Evolutionary conservation across 768 basidiomycete genomes (phyloP).

Genomic region (Termitomyces sp.): DNA sequence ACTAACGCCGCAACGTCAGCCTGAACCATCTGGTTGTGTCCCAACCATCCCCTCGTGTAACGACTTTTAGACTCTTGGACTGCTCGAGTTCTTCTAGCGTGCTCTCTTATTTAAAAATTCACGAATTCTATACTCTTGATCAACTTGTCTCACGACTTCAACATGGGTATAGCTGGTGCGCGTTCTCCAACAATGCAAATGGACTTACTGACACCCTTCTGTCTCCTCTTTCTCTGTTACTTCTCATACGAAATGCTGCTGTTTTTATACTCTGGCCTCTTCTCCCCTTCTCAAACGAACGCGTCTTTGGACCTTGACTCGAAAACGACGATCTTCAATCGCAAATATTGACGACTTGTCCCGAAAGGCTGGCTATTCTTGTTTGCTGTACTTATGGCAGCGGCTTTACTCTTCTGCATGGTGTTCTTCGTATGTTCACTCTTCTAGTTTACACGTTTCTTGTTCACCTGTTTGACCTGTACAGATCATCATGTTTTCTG

Average conservation of each 20-base stretch:
- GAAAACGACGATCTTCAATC: constrained; percentile 3
- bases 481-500: constrained; percentile 99
- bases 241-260: constrained; percentile 1
- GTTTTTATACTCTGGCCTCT: background rate
- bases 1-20: constrained; percentile 13
- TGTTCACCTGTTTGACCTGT: background rate
- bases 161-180: constrained; percentile 45
- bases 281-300: background rate
- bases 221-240: constrained; percentile 2
- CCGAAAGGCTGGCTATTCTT: constrained; percentile 90
- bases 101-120: background rate
- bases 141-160: constrained; percentile 22
- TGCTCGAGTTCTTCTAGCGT: constrained; percentile 2
- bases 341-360: background rate
- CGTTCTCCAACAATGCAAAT: constrained; percentile 16
- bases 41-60: constrained; percentile 5
- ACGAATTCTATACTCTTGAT: constrained; percentile 8
- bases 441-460: background rate
- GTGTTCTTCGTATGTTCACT: constrained; percentile 90
- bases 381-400: constrained; percentile 93
- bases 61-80: constrained; percentile 5
- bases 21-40: constrained; percentile 14
- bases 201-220: constrained; percentile 14
- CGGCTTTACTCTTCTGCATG: constrained; percentile 95
- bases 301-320: background rate